These are phyloP conservation scores for Cladosporium velox DNA, from an alignment of 2,329 filamentous ascomycete genomes.

Conservation along the genomic window DNA sequence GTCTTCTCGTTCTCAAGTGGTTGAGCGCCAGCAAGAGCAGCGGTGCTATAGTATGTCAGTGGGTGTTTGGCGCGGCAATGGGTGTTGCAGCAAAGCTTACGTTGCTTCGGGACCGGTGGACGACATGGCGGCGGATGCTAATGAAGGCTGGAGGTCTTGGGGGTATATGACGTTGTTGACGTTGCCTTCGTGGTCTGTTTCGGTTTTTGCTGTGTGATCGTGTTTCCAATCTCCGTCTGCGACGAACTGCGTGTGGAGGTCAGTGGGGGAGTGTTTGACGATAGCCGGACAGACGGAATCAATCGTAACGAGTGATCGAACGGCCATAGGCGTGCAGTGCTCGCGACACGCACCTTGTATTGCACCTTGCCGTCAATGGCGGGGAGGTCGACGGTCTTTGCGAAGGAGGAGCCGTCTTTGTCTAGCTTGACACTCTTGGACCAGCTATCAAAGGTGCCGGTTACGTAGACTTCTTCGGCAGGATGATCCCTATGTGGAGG, in stretches of 20 bases:
- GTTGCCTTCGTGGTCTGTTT: constrained; percentile 80
- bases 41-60: constrained; percentile 68
- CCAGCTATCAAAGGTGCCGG: constrained; percentile 95
- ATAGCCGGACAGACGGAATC: not conserved
- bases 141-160: constrained; percentile 64
- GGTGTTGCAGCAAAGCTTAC: constrained; percentile 57
- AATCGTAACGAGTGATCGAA: not conserved
- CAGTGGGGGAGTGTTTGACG: constrained; percentile 6
- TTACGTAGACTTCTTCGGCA: constrained; percentile 87
- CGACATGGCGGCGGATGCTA: constrained; percentile 57
- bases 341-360: constrained; percentile 76
- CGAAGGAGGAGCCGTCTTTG: constrained; percentile 70
- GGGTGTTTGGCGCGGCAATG: constrained; percentile 53
- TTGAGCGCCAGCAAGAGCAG: constrained; percentile 63
- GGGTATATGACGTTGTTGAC: constrained; percentile 88
- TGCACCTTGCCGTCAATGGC: constrained; percentile 68
- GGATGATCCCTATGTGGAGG: constrained; percentile 69
- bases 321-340: not conserved
- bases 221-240: constrained; percentile 89
- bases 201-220: constrained; percentile 77
- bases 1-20: constrained; percentile 36
- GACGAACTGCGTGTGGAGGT: constrained; percentile 69
- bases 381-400: constrained; percentile 77
- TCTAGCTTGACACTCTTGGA: constrained; percentile 80
- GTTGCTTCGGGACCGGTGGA: constrained; percentile 70